Evolutionary conservation across 495 filamentous ascomycete species (phyloP).

Genomic region (Penicillium dipodomyicola): DNA sequence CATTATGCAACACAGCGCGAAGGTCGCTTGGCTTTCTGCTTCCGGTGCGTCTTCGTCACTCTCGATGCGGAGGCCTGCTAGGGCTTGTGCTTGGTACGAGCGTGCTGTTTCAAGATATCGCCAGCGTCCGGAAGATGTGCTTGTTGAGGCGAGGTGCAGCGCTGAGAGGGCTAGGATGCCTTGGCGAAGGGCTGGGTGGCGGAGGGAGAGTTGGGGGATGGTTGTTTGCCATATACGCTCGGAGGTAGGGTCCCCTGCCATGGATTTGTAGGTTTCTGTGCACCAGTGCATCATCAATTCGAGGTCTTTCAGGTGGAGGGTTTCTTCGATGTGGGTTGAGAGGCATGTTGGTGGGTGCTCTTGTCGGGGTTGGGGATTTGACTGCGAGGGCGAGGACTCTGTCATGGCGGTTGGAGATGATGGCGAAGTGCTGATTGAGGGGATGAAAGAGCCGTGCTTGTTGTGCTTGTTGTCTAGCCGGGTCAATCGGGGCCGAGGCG

Average conservation of each 20-base stretch:
- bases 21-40: constrained; percentile 44
- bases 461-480: constrained; percentile 25
- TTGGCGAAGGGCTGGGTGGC: constrained; percentile 46
- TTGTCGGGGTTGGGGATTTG: not conserved
- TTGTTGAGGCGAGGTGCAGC: constrained; percentile 39
- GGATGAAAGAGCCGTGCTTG: constrained; percentile 20
- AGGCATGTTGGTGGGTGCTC: not conserved
- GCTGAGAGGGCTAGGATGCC: constrained; percentile 51
- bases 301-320: constrained; percentile 32
- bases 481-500: constrained; percentile 26
- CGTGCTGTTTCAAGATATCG: constrained; percentile 31
- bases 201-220: constrained; percentile 46
- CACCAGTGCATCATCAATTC: constrained; percentile 51
- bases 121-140: constrained; percentile 16
- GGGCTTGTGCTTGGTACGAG: constrained; percentile 41
- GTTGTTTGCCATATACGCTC: constrained; percentile 45
- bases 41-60: constrained; percentile 26
- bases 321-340: constrained; percentile 10
- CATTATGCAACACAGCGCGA: constrained; percentile 46
- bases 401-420: constrained; percentile 3
- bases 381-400: constrained; percentile 4
- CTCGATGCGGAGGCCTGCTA: constrained; percentile 30
- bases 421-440: constrained; percentile 18
- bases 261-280: constrained; percentile 42
- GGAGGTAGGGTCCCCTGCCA: constrained; percentile 33